Percentiles rank a stretch among this genome's conserved stretches.
phyloP scores from a whole-genome alignment of 306 rosid species.

The Aeschynomene evenia region DNA sequence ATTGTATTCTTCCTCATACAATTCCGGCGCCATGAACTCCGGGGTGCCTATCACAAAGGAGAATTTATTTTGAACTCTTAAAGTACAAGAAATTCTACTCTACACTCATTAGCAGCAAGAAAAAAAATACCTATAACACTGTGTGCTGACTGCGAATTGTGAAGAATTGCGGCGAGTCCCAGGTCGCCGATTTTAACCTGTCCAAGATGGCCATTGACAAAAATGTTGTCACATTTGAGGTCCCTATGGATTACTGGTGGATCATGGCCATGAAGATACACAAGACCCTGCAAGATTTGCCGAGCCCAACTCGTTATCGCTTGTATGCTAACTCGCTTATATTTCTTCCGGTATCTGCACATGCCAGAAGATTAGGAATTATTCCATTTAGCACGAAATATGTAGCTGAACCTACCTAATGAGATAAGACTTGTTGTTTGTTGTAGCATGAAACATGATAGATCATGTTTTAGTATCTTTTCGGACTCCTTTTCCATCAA shows the following conservation, averaged over 20 bases:
- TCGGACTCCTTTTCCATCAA: too few relatives aligned
- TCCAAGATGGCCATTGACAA: conserved; percentile 95
- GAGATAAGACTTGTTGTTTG: too few relatives aligned
- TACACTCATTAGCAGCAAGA: conserved; percentile 3
- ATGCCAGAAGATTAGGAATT: not conserved
- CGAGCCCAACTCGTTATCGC: conserved; percentile 88
- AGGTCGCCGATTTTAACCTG: conserved; percentile 96
- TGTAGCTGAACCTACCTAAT: too few relatives aligned
- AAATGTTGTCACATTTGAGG: conserved; percentile 87
- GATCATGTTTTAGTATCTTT: too few relatives aligned
- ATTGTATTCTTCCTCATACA: conserved; percentile 87
- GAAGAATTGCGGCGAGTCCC: conserved; percentile 86
- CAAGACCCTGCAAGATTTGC: conserved; percentile 77
- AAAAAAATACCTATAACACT: conserved; percentile 75
- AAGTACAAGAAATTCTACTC: not conserved
- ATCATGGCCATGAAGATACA: conserved; percentile 74
- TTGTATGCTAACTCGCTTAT: conserved; percentile 52
- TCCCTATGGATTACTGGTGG: conserved; percentile 95
- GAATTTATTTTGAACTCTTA: too few relatives aligned
- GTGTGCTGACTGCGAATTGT: conserved; percentile 73
- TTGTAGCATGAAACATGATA: too few relatives aligned
- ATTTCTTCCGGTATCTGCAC: conserved; percentile 72
- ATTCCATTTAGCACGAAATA: not conserved
- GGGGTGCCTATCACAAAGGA: conserved; percentile 66
- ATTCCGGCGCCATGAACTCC: conserved; percentile 95